Conservation (phyloP, 2,329 filamentous ascomycete genomes). For the Aspergillus glaucus region DNA sequence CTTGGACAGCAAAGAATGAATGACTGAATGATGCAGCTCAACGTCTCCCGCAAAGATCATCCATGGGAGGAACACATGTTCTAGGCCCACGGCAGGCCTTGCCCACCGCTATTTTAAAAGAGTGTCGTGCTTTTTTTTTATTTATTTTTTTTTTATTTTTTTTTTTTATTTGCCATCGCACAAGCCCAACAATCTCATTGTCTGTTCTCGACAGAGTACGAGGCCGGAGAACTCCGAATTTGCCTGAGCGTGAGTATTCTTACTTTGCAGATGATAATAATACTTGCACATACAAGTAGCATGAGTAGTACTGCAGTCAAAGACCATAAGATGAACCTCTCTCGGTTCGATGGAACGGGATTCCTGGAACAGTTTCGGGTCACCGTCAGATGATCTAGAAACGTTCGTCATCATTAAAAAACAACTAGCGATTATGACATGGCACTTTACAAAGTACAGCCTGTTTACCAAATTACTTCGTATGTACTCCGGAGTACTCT, state of each 20-base stretch:
- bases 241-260: background rate
- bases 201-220: background rate
- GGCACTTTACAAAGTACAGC: too few relatives aligned
- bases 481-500: background rate
- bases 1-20: background rate
- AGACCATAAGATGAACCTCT: too few relatives aligned
- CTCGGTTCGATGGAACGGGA: background rate
- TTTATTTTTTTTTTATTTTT: too few relatives aligned
- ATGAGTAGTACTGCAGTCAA: too few relatives aligned
- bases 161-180: background rate
- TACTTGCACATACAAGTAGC: too few relatives aligned
- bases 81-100: conserved; percentile 11
- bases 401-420: background rate
- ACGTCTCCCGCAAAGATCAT: conserved; percentile 2
- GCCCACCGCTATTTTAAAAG: conserved; percentile 10
- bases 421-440: too few relatives aligned
- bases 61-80: conserved; percentile 12
- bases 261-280: too few relatives aligned
- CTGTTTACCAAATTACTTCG: background rate
- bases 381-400: too few relatives aligned
- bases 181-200: background rate
- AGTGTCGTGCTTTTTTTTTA: background rate
- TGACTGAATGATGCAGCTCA: background rate
- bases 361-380: background rate
- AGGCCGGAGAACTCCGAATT: background rate